These are phyloP conservation scores for Bryoerythrophyllum caledonicum DNA, from an alignment of 225 moss, liverwort and hornwort genomes.

Conservation along the genomic window DNA sequence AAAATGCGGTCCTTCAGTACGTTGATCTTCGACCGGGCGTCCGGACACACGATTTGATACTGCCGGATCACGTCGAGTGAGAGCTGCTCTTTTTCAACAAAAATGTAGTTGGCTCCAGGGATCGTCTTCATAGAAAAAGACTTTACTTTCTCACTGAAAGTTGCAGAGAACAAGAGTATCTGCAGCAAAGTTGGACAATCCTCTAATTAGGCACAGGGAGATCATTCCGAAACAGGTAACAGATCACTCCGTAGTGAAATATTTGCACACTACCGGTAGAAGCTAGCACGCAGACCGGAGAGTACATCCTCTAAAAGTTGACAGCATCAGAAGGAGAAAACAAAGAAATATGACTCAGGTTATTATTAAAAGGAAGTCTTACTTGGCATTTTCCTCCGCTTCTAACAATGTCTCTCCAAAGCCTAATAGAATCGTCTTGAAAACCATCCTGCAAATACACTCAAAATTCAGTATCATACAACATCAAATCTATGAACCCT, in stretches of 20 bases:
- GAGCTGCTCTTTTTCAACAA: not conserved
- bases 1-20: not conserved
- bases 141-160: conserved; percentile 87
- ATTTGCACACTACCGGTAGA: not conserved
- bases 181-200: conserved; percentile 46
- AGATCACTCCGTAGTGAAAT: not conserved
- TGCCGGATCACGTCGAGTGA: not conserved
- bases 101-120: conserved; percentile 25
- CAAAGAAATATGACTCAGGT: not conserved
- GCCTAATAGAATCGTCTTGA: conserved; percentile 88
- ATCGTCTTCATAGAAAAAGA: conserved; percentile 72
- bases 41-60: not conserved
- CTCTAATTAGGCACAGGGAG: not conserved
- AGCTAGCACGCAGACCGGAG: not conserved
- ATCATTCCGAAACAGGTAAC: not conserved
- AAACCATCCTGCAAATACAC: conserved; percentile 79
- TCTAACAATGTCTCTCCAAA: conserved; percentile 64
- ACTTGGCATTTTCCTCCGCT: conserved; percentile 71
- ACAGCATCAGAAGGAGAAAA: not conserved
- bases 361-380: conserved; percentile 22
- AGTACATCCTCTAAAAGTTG: not conserved
- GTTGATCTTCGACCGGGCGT: not conserved
- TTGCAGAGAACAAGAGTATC: conserved; percentile 93
- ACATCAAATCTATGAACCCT: not conserved
- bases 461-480: conserved; percentile 2